Evolutionary conservation across 1,284 basidiomycete species (phyloP).

Genomic region (Agaricales sp.): DNA sequence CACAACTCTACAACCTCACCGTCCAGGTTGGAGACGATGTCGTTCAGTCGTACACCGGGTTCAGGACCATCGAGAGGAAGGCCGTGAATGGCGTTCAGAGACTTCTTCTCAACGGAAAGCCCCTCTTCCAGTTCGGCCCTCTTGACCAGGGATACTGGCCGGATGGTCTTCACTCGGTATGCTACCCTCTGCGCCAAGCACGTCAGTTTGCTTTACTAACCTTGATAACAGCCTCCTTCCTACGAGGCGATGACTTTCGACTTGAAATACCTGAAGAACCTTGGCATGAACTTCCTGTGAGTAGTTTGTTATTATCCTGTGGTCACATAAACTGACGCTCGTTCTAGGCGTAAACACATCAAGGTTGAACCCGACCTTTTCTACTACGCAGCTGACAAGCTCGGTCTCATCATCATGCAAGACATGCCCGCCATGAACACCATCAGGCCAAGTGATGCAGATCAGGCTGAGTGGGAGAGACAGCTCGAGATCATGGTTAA

Average conservation of each 20-base stretch:
- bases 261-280: slow-evolving; percentile 10
- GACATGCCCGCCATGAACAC: slow-evolving; percentile 10
- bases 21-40: slow-evolving; percentile 9
- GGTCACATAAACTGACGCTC: neutral
- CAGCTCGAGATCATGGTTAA: slow-evolving; percentile 10
- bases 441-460: slow-evolving; percentile 4
- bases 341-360: slow-evolving; percentile 10
- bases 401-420: slow-evolving; percentile 11
- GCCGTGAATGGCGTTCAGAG: slow-evolving; percentile 9
- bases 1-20: slow-evolving; percentile 10
- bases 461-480: slow-evolving; percentile 11
- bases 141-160: slow-evolving; percentile 13
- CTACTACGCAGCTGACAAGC: slow-evolving; percentile 9
- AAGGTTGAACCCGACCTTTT: slow-evolving; percentile 12
- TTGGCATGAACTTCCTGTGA: slow-evolving; percentile 11
- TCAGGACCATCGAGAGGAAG: slow-evolving; percentile 10
- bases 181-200: neutral
- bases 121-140: slow-evolving; percentile 11
- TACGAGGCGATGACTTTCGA: slow-evolving; percentile 11
- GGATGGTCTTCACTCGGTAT: slow-evolving; percentile 8
- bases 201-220: neutral
- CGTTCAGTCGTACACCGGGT: slow-evolving; percentile 9
- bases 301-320: neutral
- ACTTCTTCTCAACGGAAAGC: slow-evolving; percentile 10
- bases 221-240: slow-evolving; percentile 6